Base-by-base conservation (phyloP, 257 asterid species). In the Ehretia macrophylla region DNA sequence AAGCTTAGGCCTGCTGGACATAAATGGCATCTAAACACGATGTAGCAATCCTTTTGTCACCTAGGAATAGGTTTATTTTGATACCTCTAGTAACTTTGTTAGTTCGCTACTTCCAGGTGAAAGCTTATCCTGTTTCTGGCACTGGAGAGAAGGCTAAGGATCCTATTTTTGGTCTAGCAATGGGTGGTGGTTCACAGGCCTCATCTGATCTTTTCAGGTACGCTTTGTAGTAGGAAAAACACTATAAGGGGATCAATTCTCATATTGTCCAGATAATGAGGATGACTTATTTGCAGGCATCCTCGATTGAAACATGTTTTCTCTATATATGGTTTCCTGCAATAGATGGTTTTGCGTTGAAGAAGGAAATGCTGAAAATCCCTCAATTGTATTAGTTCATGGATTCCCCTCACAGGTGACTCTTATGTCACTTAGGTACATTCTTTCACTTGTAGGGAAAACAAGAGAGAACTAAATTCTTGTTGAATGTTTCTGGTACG, bases 281-380 rank as follows among this genome's bases (percentile, higher is more conserved):
- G 76, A 72, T 76, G 82, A 73, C 73, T 67, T 82, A 75, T 76
- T 82, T 90, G 90, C 97, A 84, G 97, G 94, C 81, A 69, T 77
- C 75, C 66, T 79, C 39, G 75, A 82, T 76, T 81, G 93, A 81
- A 83, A 76, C 85, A 56, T 87, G 75, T 83, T 78, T 87, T 68
- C 72, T 72, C 32, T 71, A 35, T 59, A 64, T 72, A 48, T 68
- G 73, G 68, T 85, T 87, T 85, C 83, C 87, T 80, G 80, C 90
- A 79, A 72, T 85, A 88, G 95, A 87, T 91, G 95, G 95, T 91
- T 91, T 72, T 88, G 86, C 72, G 83, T 91, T 45, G 90, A 91
- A 67, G 81, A 76, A 23, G 96, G 96, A 72, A 85, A 75, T 66
- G 58, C 85, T 20, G 72, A 63, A 32, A 78, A 78, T 64, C 86